Evolutionary conservation across 306 rosid genomes (phyloP).

Genomic region (Citrullus amarus): DNA sequence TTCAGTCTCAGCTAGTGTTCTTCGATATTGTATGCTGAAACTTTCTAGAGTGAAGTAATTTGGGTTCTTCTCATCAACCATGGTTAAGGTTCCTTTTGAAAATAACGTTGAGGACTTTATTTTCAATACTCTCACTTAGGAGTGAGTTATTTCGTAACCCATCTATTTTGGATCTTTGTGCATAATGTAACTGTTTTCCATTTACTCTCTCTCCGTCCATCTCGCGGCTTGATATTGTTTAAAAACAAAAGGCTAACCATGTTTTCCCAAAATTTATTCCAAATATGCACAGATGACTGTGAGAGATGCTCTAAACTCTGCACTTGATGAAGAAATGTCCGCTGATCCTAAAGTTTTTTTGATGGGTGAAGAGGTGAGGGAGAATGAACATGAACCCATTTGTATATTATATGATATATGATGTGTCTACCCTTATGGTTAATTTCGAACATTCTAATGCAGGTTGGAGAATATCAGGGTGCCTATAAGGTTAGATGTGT

Average conservation of each 20-base stretch:
- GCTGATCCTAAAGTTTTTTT: constrained; percentile 92
- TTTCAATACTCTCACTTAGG: neutral
- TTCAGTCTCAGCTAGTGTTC: neutral
- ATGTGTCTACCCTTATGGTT: constrained; percentile 9
- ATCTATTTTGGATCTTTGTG: neutral
- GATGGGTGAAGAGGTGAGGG: constrained; percentile 94
- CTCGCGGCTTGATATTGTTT: neutral
- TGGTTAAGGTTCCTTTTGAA: neutral
- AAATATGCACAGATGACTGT: constrained; percentile 51
- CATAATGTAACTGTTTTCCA: neutral
- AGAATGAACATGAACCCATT: neutral
- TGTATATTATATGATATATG: constrained; percentile 4
- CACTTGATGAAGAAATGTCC: constrained; percentile 97
- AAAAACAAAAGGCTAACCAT: constrained; percentile 1
- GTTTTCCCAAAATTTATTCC: neutral
- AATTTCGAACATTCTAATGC: constrained; percentile 16
- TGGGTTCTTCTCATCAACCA: neutral
- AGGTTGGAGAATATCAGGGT: constrained; percentile 99
- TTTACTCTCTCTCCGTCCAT: neutral
- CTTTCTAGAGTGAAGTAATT: neutral
- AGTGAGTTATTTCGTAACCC: neutral
- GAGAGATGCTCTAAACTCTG: constrained; percentile 87
- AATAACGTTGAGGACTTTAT: neutral
- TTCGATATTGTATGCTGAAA: neutral
- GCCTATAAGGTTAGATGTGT: constrained; percentile 75